Percentiles rank a stretch among this genome's conserved stretches.
These are phyloP conservation scores for Kuraishia floccosa DNA, from an alignment of 805 yeast species.

Conservation along the genomic window DNA sequence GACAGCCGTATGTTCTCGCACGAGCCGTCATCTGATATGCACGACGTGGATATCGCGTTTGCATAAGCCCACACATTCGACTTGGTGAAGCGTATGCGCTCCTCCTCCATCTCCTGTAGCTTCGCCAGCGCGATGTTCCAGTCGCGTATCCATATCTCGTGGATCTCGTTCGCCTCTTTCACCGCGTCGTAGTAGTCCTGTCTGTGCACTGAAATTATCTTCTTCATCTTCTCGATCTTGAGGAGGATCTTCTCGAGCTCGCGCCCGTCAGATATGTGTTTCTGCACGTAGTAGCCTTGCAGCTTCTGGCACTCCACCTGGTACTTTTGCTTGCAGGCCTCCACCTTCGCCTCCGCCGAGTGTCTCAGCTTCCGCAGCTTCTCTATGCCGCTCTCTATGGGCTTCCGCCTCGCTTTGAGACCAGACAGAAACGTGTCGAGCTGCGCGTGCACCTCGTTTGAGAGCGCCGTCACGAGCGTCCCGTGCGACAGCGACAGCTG, in stretches of 20 bases:
- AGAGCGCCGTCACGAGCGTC: constrained; percentile 36
- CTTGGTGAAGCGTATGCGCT: constrained; percentile 58
- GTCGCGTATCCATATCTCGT: constrained; percentile 56
- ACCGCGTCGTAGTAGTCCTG: constrained; percentile 49
- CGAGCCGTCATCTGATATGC: constrained; percentile 70
- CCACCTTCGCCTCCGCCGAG: constrained; percentile 22
- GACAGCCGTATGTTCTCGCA: constrained; percentile 60
- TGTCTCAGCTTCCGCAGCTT: constrained; percentile 39
- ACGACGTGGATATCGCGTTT: constrained; percentile 60
- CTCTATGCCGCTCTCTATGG: constrained; percentile 44
- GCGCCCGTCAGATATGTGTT: constrained; percentile 61
- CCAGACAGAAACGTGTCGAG: constrained; percentile 38
- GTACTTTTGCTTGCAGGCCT: constrained; percentile 32
- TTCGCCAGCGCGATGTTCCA: constrained; percentile 58
- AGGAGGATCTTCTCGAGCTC: constrained; percentile 53
- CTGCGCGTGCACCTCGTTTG: constrained; percentile 38
- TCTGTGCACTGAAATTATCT: constrained; percentile 26
- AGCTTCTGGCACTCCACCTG: constrained; percentile 47
- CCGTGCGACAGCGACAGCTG: constrained; percentile 46
- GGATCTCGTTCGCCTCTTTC: constrained; percentile 39
- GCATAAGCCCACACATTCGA: constrained; percentile 71
- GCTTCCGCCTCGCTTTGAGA: constrained; percentile 40
- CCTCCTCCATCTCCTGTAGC: constrained; percentile 60
- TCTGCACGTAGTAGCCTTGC: constrained; percentile 45
- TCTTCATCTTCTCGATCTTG: constrained; percentile 39